Percentiles rank a stretch among this genome's conserved stretches.
phyloP scores from a whole-genome alignment of 1,284 basidiomycete species.

The Athelia psychrophila region DNA sequence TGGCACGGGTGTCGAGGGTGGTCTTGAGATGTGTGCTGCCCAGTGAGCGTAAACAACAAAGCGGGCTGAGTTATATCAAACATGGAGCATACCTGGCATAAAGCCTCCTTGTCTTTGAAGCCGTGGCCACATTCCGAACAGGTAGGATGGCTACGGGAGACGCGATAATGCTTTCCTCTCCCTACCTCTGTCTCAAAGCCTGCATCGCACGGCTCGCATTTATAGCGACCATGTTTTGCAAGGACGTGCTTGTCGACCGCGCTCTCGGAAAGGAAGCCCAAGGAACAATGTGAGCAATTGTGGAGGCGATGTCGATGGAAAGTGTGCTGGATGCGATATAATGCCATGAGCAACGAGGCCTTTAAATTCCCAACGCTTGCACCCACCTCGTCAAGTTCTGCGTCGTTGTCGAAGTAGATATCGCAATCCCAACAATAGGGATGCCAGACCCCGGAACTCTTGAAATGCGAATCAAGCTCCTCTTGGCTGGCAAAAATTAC shows the following conservation, averaged over 20 bases:
- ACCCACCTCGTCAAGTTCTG: neutral
- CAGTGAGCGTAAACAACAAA: no score
- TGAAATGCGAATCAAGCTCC: neutral
- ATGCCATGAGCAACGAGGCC: no score
- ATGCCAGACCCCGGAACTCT: neutral
- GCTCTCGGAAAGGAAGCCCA: neutral
- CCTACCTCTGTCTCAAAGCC: conserved; percentile 1
- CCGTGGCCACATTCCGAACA: neutral
- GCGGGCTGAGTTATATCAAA: no score
- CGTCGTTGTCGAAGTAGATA: neutral
- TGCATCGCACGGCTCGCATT: neutral
- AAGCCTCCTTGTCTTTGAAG: neutral
- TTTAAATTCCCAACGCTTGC: neutral
- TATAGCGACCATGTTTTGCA: neutral
- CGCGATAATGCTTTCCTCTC: neutral
- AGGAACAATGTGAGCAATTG: neutral
- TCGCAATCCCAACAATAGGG: neutral
- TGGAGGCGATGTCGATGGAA: neutral
- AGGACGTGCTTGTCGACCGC: neutral
- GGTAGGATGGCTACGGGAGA: neutral
- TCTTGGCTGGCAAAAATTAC: neutral
- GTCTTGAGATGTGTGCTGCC: no score
- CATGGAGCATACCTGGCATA: neutral
- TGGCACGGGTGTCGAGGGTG: no score
- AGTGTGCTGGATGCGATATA: neutral